phyloP scores from a whole-genome alignment of 331 rosid species.

The Prunus yedoensis region DNA sequence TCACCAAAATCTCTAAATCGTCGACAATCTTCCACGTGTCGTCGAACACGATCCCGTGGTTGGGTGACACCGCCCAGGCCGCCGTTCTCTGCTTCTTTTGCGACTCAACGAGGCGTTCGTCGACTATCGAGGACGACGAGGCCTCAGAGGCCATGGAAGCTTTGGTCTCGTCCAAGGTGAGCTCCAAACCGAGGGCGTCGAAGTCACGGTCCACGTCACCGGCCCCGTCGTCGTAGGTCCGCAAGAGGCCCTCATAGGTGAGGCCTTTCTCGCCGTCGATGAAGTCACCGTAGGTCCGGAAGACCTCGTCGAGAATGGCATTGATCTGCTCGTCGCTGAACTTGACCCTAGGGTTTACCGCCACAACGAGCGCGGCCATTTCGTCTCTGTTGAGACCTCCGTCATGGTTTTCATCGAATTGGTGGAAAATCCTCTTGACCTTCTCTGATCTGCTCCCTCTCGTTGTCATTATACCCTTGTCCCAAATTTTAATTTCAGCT shows the following conservation, averaged over 20 bases:
- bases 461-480: slow-evolving; percentile 34
- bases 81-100: slow-evolving; percentile 63
- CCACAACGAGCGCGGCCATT: slow-evolving; percentile 55
- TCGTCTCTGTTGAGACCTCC: slow-evolving; percentile 51
- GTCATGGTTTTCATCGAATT: slow-evolving; percentile 41
- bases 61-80: slow-evolving; percentile 57
- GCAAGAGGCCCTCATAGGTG: slow-evolving; percentile 46
- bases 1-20: slow-evolving; percentile 48
- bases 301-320: slow-evolving; percentile 58
- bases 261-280: slow-evolving; percentile 48
- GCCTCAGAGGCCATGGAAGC: slow-evolving; percentile 40
- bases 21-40: slow-evolving; percentile 61
- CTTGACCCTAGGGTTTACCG: slow-evolving; percentile 59
- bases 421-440: slow-evolving; percentile 50
- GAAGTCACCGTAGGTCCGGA: slow-evolving; percentile 48
- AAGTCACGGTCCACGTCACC: slow-evolving; percentile 61
- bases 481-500: too few species aligned
- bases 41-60: slow-evolving; percentile 55
- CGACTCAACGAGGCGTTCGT: slow-evolving; percentile 37
- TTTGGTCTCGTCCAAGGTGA: slow-evolving; percentile 29
- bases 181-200: slow-evolving; percentile 52
- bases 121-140: slow-evolving; percentile 42
- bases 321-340: slow-evolving; percentile 57
- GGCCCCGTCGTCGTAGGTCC: slow-evolving; percentile 58
- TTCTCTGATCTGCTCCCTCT: slow-evolving; percentile 62